Percentiles rank a stretch among this genome's conserved stretches.
Evolutionary conservation across 805 yeast genomes (phyloP).

Genomic region (Tetrapisispora arboricola): DNA sequence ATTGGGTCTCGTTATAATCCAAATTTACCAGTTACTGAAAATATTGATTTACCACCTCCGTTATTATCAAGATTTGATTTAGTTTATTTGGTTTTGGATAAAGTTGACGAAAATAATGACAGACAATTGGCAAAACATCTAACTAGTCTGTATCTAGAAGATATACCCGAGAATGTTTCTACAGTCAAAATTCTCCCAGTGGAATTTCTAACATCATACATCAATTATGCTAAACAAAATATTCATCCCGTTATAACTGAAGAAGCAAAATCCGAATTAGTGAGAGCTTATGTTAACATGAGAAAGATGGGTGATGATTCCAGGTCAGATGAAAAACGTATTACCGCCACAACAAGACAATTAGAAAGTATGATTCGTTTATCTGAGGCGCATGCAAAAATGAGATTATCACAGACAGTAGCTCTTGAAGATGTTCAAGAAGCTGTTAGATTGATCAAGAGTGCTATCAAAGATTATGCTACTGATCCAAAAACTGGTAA

Average conservation of each 20-base stretch:
- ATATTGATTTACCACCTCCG: constrained; percentile 95
- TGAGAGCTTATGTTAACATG: constrained; percentile 84
- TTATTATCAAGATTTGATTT: constrained; percentile 88
- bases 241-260: constrained; percentile 68
- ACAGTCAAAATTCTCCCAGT: constrained; percentile 65
- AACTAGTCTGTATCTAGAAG: constrained; percentile 86
- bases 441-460: constrained; percentile 83
- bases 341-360: constrained; percentile 97
- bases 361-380: constrained; percentile 91
- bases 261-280: constrained; percentile 77
- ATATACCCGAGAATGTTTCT: constrained; percentile 64
- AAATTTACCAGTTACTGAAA: constrained; percentile 85
- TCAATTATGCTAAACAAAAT: constrained; percentile 88
- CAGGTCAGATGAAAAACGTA: constrained; percentile 74
- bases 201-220: constrained; percentile 78
- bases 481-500: constrained; percentile 96
- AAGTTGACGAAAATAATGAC: constrained; percentile 78
- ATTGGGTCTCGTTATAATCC: constrained; percentile 93
- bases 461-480: constrained; percentile 96
- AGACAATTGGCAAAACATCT: constrained; percentile 82
- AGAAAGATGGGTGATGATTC: constrained; percentile 88
- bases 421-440: constrained; percentile 77
- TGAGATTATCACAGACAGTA: constrained; percentile 69
- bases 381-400: constrained; percentile 94
- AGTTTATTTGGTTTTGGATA: constrained; percentile 85